A percentile compares a stretch with the other conserved stretches of the same genome.
These are phyloP conservation scores for Butyriboletus loyo DNA, from an alignment of 768 basidiomycete genomes.

Conservation along the genomic window DNA sequence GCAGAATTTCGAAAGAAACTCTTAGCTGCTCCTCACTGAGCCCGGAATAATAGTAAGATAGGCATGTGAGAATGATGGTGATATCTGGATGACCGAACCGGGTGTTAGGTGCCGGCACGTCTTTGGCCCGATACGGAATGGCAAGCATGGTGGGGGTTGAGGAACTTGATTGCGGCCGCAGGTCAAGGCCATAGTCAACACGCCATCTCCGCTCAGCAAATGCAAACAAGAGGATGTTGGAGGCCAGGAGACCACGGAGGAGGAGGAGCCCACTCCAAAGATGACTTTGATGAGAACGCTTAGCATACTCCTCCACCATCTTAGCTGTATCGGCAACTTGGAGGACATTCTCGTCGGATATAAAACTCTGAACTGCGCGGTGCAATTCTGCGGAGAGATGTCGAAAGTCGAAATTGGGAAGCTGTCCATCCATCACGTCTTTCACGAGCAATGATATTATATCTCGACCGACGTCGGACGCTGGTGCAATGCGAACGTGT, in stretches of 20 bases:
- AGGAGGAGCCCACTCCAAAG: conserved; percentile 1
- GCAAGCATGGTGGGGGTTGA: conserved; percentile 27
- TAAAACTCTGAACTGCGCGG: conserved; percentile 10
- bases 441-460: neutral
- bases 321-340: neutral
- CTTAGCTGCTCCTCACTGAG: conserved; percentile 1
- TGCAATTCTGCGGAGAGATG: neutral
- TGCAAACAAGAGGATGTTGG: conserved; percentile 23
- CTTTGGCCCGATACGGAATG: conserved; percentile 36
- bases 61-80: conserved; percentile 28
- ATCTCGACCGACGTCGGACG: neutral
- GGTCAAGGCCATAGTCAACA: neutral
- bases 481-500: neutral
- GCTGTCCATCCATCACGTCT: conserved; percentile 6
- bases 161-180: neutral
- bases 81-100: conserved; percentile 39
- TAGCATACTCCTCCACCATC: conserved; percentile 2
- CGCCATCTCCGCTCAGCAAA: conserved; percentile 29
- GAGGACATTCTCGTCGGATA: neutral
- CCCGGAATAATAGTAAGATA: conserved; percentile 31
- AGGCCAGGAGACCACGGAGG: conserved; percentile 30
- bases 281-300: neutral
- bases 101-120: conserved; percentile 28
- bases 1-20: neutral
- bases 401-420: conserved; percentile 11